Evolutionary conservation across 1,284 basidiomycete species (phyloP), one percentile per base, ranked within the genome.

Genomic region (Trametes versicolor): DNA sequence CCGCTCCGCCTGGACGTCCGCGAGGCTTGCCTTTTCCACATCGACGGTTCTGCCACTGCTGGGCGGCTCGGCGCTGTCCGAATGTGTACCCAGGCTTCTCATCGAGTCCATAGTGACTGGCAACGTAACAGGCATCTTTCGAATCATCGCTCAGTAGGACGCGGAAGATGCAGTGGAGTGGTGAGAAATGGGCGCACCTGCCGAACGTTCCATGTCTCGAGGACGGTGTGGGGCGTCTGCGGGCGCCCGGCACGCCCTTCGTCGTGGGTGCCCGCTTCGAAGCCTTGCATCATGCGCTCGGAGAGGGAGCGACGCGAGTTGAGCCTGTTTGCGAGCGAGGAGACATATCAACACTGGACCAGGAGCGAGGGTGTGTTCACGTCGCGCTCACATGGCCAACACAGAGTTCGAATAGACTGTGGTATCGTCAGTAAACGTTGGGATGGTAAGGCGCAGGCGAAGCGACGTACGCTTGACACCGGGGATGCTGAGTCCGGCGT

Each of bases 361-460:
- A 7, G 8, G 47, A 48, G 8, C 10, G 23, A n/a, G 19, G 15
- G 8, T 43, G 3, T 8, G 41, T 17, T 17, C 3, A 13, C 12
- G 48, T 5, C 17, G n/a, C 19, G 51, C 64, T 9, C 27, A 65
- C 64, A 55, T 52, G 3, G 64, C 64, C 15, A 65, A 57, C 15
- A 65, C 51, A 13, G 64, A 65, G 45, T 62, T 65, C 17, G 60
- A 57, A 37, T 65, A 65, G n/a, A 65, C 64, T 65, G 23, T 0
- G 7, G 15, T 32, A 52, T 34, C 32, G 51, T 53, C 51, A 34
- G 51, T 36, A 21, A 48, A 25, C 23, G 2, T 8, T 1, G 32
- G 4, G 29, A 15, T 9, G 10, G 19, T 25, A 10, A 34, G n/a
- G 4, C 17, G 19, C 9, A 10, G 34, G 36, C 10, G 51, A 23